Conservation (phyloP, 306 rosid species). For the Clitoria ternatea region DNA sequence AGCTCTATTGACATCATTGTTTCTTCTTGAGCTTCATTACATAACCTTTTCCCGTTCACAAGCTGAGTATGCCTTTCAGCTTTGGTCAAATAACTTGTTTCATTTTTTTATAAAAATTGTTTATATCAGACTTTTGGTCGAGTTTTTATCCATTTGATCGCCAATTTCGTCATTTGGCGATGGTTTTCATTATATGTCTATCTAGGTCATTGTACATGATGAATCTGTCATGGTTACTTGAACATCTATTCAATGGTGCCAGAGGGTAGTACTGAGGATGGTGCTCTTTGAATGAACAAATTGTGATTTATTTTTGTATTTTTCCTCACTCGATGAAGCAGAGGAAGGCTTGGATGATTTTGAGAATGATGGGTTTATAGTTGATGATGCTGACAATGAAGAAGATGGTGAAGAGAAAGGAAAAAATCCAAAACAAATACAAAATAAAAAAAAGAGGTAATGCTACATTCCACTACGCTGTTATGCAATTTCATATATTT, state of each 20-base stretch:
- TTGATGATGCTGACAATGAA: conserved; percentile 22
- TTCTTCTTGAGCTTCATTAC: background rate
- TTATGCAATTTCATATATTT: conserved; percentile 14
- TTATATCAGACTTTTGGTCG: background rate
- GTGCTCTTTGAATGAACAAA: background rate
- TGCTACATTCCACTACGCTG: background rate
- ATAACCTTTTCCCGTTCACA: background rate
- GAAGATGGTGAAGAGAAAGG: conserved; percentile 10
- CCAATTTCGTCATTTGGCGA: background rate
- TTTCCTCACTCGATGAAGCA: conserved; percentile 3
- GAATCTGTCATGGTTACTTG: background rate
- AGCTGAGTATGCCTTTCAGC: too few relatives aligned
- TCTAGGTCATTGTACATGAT: background rate
- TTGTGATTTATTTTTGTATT: background rate
- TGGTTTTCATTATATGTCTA: too few relatives aligned
- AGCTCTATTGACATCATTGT: background rate
- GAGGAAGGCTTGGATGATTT: conserved; percentile 39
- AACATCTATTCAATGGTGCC: background rate
- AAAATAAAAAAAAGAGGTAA: conserved; percentile 31
- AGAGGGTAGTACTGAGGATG: background rate
- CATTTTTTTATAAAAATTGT: background rate
- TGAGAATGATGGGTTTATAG: conserved; percentile 42
- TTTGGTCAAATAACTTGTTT: too few relatives aligned
- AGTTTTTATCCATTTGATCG: background rate
- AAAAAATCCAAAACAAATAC: conserved; percentile 1